A percentile compares a stretch with the other conserved stretches of the same genome.
These are phyloP conservation scores for Coelastrella sp. DNA, from an alignment of 139 green algal genomes.

Conservation along the genomic window DNA sequence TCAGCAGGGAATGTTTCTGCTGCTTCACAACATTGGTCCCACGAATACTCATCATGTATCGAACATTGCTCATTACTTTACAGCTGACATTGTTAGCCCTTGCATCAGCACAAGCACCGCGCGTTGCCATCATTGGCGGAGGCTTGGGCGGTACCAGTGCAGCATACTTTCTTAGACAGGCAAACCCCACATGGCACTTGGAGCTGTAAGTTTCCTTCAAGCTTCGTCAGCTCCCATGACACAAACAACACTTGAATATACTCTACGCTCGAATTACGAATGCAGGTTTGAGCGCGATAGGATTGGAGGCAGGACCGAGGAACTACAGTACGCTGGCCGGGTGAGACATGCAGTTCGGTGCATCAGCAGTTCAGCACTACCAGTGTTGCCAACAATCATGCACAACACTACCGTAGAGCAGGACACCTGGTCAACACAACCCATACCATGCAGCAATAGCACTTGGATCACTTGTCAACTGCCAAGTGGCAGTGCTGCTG, in stretches of 20 bases:
- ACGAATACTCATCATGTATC: no score
- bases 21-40: no score
- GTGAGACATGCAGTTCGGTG: constrained; percentile 2
- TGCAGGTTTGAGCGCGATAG: neutral
- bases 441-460: no score
- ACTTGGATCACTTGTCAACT: no score
- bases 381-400: neutral
- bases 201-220: neutral
- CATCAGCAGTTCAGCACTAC: no score
- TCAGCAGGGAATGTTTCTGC: no score
- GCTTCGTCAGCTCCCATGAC: no score
- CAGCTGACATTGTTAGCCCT: neutral
- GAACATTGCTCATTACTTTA: neutral
- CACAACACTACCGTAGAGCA: neutral
- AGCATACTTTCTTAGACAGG: constrained; percentile 50
- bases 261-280: no score
- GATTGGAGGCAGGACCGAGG: constrained; percentile 32
- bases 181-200: constrained; percentile 14
- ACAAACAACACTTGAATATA: no score
- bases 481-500: no score
- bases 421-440: no score
- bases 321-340: constrained; percentile 15
- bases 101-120: neutral
- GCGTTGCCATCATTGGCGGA: constrained; percentile 64
- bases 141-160: constrained; percentile 63